Evolutionary conservation across 2,329 filamentous ascomycete species (phyloP), one percentile per base, ranked within the genome.

Genomic region (Myriangium duriaei): DNA sequence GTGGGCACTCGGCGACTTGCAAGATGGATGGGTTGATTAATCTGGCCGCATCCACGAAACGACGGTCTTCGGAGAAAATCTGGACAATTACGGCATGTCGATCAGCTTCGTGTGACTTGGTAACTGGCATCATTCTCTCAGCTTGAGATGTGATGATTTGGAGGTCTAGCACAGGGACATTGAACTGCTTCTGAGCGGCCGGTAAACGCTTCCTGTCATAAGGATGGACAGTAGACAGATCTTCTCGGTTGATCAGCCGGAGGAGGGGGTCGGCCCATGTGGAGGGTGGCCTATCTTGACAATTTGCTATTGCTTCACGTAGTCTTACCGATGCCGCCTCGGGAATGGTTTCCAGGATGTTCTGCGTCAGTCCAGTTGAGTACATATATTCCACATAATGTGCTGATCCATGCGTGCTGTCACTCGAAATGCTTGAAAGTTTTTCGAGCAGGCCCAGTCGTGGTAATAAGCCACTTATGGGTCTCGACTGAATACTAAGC

Each of bases 31-130:
- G 91, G 40, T 91, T 87, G n/a, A 98, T 67, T 39, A 98, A 67
- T 37, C 72, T 76, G 39, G 79, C 77, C 0, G 86, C 91, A 61
- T 98, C 91, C 44, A 85, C 78, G 39, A 93, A 78, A 24, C 91
- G 79, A 42, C 86, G 76, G 52, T 98, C 91, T 47, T 96, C 86
- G 42, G 78, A 79, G 68, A 96, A 98, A 17, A 98, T 79, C 6
- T 91, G 68, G 36, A 79, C 76, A 18, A 91, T 92, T 5, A 96
- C 76, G 7, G 79, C 72, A 56, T 88, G 78, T 16, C 56, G 47
- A 52, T 94, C 84, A 19, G 79, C 80, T 54, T 91, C 87, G 39
- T 85, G 81, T 4, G 81, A 79, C 32, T 84, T 84, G 46, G 91
- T 81, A 39, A 80, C 76, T 0, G 76, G 71, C 31, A 73, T 71